These are phyloP conservation scores for Arxiozyma bovina DNA, from an alignment of 1,139 yeast genomes.

Conservation along the genomic window DNA sequence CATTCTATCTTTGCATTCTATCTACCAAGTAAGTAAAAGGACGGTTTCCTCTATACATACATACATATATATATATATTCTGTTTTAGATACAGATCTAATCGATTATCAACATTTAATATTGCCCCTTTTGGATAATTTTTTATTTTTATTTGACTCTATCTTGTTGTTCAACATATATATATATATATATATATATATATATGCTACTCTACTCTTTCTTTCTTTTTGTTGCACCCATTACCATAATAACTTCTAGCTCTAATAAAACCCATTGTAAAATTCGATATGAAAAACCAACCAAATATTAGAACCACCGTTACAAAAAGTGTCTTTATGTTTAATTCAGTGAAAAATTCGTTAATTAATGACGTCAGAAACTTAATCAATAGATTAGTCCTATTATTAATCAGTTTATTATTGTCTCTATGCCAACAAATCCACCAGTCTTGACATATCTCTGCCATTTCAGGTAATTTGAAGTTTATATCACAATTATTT, in stretches of 20 bases:
- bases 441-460: conserved; percentile 68
- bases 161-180: too few species aligned
- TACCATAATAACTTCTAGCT: conserved; percentile 28
- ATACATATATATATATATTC: too few species aligned
- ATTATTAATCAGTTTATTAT: conserved; percentile 67
- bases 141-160: too few species aligned
- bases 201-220: neutral
- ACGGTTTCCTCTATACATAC: too few species aligned
- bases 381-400: conserved; percentile 57
- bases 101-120: too few species aligned
- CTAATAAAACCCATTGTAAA: conserved; percentile 29
- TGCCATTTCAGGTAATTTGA: conserved; percentile 65
- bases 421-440: conserved; percentile 80
- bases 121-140: too few species aligned
- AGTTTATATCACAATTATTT: conserved; percentile 58
- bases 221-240: neutral
- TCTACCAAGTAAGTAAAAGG: too few species aligned
- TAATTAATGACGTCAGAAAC: conserved; percentile 71
- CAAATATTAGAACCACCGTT: conserved; percentile 21
- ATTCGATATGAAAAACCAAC: conserved; percentile 29
- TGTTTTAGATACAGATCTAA: too few species aligned
- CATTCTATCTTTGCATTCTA: too few species aligned
- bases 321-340: conserved; percentile 65
- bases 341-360: conserved; percentile 67
- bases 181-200: neutral